Conservation (phyloP, 2,329 filamentous ascomycete species). For the Drechslerella coelobrocha region DNA sequence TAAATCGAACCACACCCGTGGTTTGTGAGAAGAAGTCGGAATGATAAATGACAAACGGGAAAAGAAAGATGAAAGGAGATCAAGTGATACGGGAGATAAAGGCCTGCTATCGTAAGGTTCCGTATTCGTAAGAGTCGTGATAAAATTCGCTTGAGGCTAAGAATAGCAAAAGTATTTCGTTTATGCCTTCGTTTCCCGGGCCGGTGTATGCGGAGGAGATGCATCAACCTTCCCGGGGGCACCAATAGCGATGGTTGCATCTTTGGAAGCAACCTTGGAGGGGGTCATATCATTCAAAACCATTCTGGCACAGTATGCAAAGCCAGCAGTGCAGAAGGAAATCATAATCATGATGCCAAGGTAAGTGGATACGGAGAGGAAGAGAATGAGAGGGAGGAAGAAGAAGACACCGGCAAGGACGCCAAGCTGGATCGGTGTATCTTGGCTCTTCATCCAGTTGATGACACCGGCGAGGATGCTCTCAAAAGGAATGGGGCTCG, state of each 20-base stretch:
- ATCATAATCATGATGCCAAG: slow-evolving; percentile 44
- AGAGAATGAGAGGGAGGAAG: slow-evolving; percentile 37
- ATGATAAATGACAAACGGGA: slow-evolving; percentile 1
- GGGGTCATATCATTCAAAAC: slow-evolving; percentile 12
- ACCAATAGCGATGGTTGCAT: neutral
- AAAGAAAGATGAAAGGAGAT: slow-evolving; percentile 3
- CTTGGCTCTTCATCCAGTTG: slow-evolving; percentile 38
- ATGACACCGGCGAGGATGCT: slow-evolving; percentile 32
- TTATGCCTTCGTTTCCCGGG: slow-evolving; percentile 36
- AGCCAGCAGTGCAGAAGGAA: slow-evolving; percentile 33
- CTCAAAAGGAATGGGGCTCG: slow-evolving; percentile 28
- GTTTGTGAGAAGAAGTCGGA: slow-evolving; percentile 19
- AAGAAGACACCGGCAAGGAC: slow-evolving; percentile 41
- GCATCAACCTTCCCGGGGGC: slow-evolving; percentile 16
- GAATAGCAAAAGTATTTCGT: too few relatives aligned
- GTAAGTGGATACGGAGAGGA: slow-evolving; percentile 40
- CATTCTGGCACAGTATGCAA: slow-evolving; percentile 36
- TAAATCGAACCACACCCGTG: slow-evolving; percentile 8
- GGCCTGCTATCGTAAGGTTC: neutral
- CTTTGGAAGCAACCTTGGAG: slow-evolving; percentile 6
- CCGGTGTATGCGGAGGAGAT: slow-evolving; percentile 19
- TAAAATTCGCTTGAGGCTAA: too few relatives aligned
- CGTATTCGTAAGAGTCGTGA: too few relatives aligned
- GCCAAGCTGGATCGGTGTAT: slow-evolving; percentile 40
- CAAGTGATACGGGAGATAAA: neutral